A percentile compares a stretch with the other conserved stretches of the same genome.
phyloP scores from a whole-genome alignment of 83 land plant genomes.

The Isoetes engelmannii region DNA sequence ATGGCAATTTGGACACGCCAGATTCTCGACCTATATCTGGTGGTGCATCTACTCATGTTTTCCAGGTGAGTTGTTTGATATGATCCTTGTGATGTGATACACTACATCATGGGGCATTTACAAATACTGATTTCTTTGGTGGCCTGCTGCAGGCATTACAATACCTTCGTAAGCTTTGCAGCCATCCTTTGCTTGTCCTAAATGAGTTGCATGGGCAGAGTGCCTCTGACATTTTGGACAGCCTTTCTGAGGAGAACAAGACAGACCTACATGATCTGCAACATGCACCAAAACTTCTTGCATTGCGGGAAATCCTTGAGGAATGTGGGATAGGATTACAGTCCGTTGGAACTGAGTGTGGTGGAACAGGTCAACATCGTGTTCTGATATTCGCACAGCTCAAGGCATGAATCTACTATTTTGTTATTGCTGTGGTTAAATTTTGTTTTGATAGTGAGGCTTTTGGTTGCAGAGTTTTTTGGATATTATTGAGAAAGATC shows the following conservation, averaged over 20 bases:
- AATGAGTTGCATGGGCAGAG: conserved; percentile 48
- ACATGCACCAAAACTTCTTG: conserved; percentile 92
- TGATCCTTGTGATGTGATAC: not conserved
- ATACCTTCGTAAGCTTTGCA: conserved; percentile 88
- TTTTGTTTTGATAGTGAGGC: not conserved
- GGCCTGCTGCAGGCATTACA: conserved; percentile 64
- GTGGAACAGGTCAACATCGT: conserved; percentile 80
- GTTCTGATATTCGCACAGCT: conserved; percentile 92
- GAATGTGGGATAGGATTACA: conserved; percentile 93
- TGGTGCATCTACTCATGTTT: conserved; percentile 77
- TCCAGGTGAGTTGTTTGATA: conserved; percentile 56
- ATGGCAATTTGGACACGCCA: conserved; percentile 36
- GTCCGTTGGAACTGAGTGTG: conserved; percentile 39
- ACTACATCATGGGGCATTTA: conserved; percentile 1
- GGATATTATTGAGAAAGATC: conserved; percentile 93
- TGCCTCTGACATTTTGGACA: conserved; percentile 20
- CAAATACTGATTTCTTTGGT: not conserved
- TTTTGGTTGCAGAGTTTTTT: conserved; percentile 61
- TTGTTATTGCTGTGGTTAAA: not conserved
- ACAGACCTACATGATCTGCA: conserved; percentile 76
- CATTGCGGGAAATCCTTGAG: conserved; percentile 86
- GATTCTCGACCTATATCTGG: conserved; percentile 32
- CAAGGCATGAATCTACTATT: conserved; percentile 36
- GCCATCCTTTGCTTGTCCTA: conserved; percentile 90
- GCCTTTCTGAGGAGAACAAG: conserved; percentile 34